Evolutionary conservation across 2,329 filamentous ascomycete genomes (phyloP).

Genomic region (Lecanoromycetidae sp.): DNA sequence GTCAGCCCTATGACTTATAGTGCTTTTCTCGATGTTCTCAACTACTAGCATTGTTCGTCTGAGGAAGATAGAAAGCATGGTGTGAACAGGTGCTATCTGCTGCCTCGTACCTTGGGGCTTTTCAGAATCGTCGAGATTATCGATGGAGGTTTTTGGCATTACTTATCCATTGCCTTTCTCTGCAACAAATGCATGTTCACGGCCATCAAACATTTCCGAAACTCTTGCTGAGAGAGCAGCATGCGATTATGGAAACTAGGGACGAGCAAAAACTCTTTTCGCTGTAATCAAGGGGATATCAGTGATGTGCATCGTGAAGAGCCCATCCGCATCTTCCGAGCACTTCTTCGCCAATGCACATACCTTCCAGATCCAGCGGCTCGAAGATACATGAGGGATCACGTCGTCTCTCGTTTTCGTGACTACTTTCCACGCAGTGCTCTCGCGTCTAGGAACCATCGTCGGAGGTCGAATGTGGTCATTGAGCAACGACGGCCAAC

Average conservation of each 20-base stretch:
- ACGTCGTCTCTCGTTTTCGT: slow-evolving; percentile 39
- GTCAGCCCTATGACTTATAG: slow-evolving; percentile 17
- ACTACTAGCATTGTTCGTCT: too few relatives aligned
- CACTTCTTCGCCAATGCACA: slow-evolving; percentile 45
- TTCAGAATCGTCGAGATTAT: too few relatives aligned
- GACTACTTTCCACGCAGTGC: slow-evolving; percentile 22
- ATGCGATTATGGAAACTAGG: slow-evolving; percentile 8
- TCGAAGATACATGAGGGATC: slow-evolving; percentile 36
- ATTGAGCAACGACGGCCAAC: slow-evolving; percentile 9
- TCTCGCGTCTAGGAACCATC: neutral
- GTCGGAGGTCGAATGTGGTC: neutral
- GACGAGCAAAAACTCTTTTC: slow-evolving; percentile 22
- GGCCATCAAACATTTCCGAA: too few relatives aligned
- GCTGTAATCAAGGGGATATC: neutral
- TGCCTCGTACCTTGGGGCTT: too few relatives aligned
- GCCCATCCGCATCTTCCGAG: slow-evolving; percentile 39
- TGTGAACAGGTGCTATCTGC: too few relatives aligned
- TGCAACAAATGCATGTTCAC: too few relatives aligned
- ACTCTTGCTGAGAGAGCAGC: neutral
- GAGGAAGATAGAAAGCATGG: too few relatives aligned
- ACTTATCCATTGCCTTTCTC: too few relatives aligned
- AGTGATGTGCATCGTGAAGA: slow-evolving; percentile 13
- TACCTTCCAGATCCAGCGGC: slow-evolving; percentile 49
- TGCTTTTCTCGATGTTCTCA: too few relatives aligned
- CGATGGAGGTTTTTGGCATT: too few relatives aligned